These are phyloP conservation scores for Oryza glumipatula DNA, from an alignment of 176 grass and related monocot species.

Conservation along the genomic window DNA sequence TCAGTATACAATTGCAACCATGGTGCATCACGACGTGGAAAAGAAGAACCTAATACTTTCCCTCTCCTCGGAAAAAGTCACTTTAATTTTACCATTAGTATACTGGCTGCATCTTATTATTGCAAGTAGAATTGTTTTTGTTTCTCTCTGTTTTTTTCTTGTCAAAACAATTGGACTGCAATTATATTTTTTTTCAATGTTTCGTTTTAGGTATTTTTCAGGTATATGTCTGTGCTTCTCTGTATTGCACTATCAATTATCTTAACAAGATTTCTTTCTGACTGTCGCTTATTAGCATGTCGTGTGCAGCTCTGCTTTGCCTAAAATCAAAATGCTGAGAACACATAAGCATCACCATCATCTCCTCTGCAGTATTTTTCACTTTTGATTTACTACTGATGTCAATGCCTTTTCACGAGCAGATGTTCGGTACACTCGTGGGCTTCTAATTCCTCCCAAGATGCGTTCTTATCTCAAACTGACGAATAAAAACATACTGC, in stretches of 20 bases:
- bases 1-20: constrained; percentile 12
- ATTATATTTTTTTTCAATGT: background rate
- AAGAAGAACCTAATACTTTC: constrained; percentile 52
- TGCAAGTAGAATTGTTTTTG: constrained; percentile 9
- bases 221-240: background rate
- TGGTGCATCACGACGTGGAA: constrained; percentile 56
- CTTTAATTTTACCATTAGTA: constrained; percentile 51
- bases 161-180: background rate
- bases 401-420: constrained; percentile 7
- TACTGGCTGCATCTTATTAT: constrained; percentile 13
- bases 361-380: background rate
- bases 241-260: background rate
- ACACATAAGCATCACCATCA: background rate
- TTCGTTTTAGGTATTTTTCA: background rate
- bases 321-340: constrained; percentile 12
- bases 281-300: background rate
- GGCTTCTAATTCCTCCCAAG: constrained; percentile 23
- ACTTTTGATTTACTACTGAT: background rate
- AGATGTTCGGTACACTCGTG: constrained; percentile 8
- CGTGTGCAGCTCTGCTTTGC: background rate
- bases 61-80: constrained; percentile 38
- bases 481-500: constrained; percentile 45
- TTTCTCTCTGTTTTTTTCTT: background rate
- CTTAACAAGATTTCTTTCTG: background rate
- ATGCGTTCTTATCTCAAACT: constrained; percentile 55